Conservation (phyloP, 129 eudicot species). For the Lactuca saligna region DNA sequence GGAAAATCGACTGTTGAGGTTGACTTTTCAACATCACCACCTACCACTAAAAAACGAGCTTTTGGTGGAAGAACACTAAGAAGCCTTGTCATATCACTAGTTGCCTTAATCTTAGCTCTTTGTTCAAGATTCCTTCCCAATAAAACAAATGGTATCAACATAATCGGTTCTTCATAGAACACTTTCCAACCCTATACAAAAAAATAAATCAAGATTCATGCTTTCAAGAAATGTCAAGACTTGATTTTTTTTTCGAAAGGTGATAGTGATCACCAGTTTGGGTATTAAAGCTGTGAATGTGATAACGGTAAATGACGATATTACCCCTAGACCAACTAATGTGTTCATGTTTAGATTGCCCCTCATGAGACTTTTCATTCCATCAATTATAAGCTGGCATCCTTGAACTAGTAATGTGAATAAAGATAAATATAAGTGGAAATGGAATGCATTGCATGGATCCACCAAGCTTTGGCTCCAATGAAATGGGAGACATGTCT, state of each 20-base stretch:
- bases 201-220: background rate
- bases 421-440: slow-evolving; percentile 78
- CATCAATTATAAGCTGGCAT: slow-evolving; percentile 86
- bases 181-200: slow-evolving; percentile 89
- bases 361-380: slow-evolving; percentile 75
- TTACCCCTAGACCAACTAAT: slow-evolving; percentile 96
- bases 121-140: slow-evolving; percentile 98
- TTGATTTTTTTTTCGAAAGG: background rate
- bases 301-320: slow-evolving; percentile 95
- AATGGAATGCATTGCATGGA: slow-evolving; percentile 90
- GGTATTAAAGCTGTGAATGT: slow-evolving; percentile 92
- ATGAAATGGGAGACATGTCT: slow-evolving; percentile 92
- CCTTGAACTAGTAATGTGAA: slow-evolving; percentile 94
- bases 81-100: slow-evolving; percentile 97
- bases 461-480: slow-evolving; percentile 92
- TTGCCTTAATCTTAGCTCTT: slow-evolving; percentile 94
- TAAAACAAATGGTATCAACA: slow-evolving; percentile 95
- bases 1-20: slow-evolving; percentile 88
- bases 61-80: slow-evolving; percentile 86
- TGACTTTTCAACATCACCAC: slow-evolving; percentile 44
- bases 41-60: slow-evolving; percentile 82
- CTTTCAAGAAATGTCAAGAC: background rate
- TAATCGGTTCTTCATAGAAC: slow-evolving; percentile 94
- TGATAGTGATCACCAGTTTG: slow-evolving; percentile 61
- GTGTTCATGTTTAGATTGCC: slow-evolving; percentile 99